These are phyloP conservation scores for Nannochloris sp. DNA, from an alignment of 139 green algal genomes.

Conservation along the genomic window DNA sequence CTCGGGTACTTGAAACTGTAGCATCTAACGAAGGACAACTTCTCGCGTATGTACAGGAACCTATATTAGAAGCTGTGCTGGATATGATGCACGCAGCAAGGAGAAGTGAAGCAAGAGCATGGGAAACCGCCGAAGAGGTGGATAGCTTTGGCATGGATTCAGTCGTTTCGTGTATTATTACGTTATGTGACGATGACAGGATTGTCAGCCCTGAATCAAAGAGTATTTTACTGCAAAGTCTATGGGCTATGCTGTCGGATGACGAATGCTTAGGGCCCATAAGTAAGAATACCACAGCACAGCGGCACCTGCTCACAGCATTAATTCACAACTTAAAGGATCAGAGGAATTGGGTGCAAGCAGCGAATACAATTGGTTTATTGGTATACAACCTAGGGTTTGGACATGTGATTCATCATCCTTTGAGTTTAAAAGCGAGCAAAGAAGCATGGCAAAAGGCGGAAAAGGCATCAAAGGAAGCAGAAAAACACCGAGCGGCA, in stretches of 20 bases:
- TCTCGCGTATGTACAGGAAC: conserved; percentile 55
- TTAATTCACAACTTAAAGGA: conserved; percentile 53
- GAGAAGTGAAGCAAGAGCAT: conserved; percentile 1
- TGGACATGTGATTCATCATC: neutral
- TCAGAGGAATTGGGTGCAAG: conserved; percentile 6
- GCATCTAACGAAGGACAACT: conserved; percentile 12
- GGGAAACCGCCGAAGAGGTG: conserved; percentile 3
- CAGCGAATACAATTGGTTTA: conserved; percentile 9
- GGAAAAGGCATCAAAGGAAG: neutral
- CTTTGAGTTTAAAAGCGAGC: neutral
- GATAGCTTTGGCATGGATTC: neutral
- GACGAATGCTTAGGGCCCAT: conserved; percentile 24
- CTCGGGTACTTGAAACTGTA: conserved; percentile 1
- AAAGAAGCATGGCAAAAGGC: neutral
- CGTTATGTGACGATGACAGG: conserved; percentile 11
- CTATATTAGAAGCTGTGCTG: conserved; percentile 55
- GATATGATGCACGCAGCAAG: conserved; percentile 45
- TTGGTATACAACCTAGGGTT: neutral
- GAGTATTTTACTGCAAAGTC: conserved; percentile 50
- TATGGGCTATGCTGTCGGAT: conserved; percentile 47
- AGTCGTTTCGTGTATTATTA: conserved; percentile 1
- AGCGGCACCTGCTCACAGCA: conserved; percentile 33
- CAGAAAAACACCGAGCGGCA: neutral
- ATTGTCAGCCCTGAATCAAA: conserved; percentile 56
- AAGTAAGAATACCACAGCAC: conserved; percentile 38